Base-by-base conservation (phyloP, 805 yeast genomes). In the Candida coquimbonensis region DNA sequence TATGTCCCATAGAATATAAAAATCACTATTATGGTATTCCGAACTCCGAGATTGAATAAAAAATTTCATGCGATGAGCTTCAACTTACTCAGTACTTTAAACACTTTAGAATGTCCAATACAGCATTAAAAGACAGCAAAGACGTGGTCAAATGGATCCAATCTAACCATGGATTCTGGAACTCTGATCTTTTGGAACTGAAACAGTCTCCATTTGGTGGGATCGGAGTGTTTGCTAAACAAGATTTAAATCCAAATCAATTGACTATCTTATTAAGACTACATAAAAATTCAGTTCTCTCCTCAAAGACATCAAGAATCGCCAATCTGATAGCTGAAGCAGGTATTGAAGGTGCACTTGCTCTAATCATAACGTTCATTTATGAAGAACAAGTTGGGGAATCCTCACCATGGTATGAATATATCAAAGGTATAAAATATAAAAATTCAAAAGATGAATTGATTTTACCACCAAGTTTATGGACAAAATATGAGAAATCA, bases 361-460 rank as follows among this genome's bases (percentile, higher is more conserved):
- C 81, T 0, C 66, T 90, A 42, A 77, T 83, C 7, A 52, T 87
- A 8, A 78, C 90, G 0, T 84, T 80, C 48, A 68, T 89, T 26
- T 88, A 86, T 57, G 98, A 91, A 59, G 62, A 70, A 45, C 65
- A 77, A 4, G 65, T 73, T 39, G 78, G 77, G 3, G 66, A 69
- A n/a, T 53, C 61, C 5, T 83, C 95, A n/a, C 96, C 96, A 6
- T 91, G 97, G 97, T 69, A 49, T 49, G 69, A 67, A 4, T 91
- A 83, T 60, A 67, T 90, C 39, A 62, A 68, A 26, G 70, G 83
- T 17, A 74, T 87, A 26, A 50, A 55, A 16, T 58, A 59, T 39
- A 54, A 60, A 4, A 57, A 64, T 4, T 55, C 62, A 4, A 52
- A 62, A 6, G 61, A 61, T 7, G 52, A 60, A 1, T 53, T 70